Conservation (phyloP, 2,329 filamentous ascomycete genomes). For the Canariomyces notabilis region DNA sequence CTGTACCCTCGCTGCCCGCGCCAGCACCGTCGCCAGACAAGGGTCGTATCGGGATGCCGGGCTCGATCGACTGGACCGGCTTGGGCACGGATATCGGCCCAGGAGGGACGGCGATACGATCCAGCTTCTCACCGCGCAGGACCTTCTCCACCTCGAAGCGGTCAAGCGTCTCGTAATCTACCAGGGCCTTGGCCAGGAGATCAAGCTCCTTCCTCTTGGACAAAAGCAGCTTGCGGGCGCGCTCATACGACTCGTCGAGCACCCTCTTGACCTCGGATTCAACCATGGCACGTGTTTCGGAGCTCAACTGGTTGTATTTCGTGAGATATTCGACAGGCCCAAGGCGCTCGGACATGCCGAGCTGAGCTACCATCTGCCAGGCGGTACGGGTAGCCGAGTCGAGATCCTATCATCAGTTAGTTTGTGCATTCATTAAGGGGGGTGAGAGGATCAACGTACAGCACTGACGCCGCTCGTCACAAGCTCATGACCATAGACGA, state of each 20-base stretch:
- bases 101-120: slow-evolving; percentile 57
- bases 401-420: slow-evolving; percentile 60
- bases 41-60: slow-evolving; percentile 21
- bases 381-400: slow-evolving; percentile 74
- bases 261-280: slow-evolving; percentile 83
- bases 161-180: slow-evolving; percentile 90
- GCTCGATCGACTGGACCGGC: slow-evolving; percentile 19
- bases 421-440: not conserved
- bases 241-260: slow-evolving; percentile 73
- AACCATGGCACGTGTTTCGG: slow-evolving; percentile 79
- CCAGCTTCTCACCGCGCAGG: slow-evolving; percentile 77
- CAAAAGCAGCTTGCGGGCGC: slow-evolving; percentile 66
- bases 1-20: slow-evolving; percentile 10
- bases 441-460: slow-evolving; percentile 44
- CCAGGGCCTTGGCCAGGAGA: slow-evolving; percentile 76
- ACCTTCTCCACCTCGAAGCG: slow-evolving; percentile 88
- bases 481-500: slow-evolving; percentile 85
- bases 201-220: slow-evolving; percentile 81
- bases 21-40: slow-evolving; percentile 11
- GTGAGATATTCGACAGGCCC: slow-evolving; percentile 85
- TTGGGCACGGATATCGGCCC: slow-evolving; percentile 64
- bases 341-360: slow-evolving; percentile 82
- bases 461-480: slow-evolving; percentile 83
- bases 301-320: slow-evolving; percentile 76
- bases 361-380: slow-evolving; percentile 80